Base-by-base conservation (phyloP, 768 basidiomycete species). In the Scleroderma citrinum region DNA sequence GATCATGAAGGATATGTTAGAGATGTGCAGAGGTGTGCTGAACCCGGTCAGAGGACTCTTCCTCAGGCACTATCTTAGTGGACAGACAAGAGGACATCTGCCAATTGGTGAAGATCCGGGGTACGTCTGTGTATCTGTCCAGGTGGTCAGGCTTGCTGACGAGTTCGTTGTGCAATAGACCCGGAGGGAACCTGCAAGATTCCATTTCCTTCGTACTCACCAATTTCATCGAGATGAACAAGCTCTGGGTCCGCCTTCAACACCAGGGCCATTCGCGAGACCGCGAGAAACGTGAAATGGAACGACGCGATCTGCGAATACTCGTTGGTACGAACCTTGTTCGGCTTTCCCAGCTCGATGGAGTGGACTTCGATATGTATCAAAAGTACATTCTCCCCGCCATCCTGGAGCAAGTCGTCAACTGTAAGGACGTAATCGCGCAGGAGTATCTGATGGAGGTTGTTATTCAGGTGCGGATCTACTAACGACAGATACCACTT, bases 1-100 rank as follows among this genome's bases (percentile, higher is more conserved):
- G 72, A 92, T 99, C 54, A 99, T 98, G 95, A 98, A 96, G 76
- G 96, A 99, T 69, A 97, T 98, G 95, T 87, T 99, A 87, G 96
- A 99, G 69, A 98, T 98, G 96, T 92, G 92, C 31, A 76, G 93
- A 17, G 96, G 96, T 52, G 92, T 99, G 5, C 76, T 98, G 54
- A 93, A 98, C 65, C 95, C 96, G n/a, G 92, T 93, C 44, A 78
- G 96, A 40, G 96, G 96, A 16, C 72, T 99, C 30, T 99, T 99
- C 70, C 74, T 99, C 31, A 78, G 95, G 23, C 95, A 99, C 64
- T 98, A 98, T 68, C 82, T 98, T 30, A 92, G 89, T 51, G 95
- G 96, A 13, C 94, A 98, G 72, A 98, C 96, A 14, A 78, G 93
- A 55, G 94, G 97, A 62, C 83, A 95, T 63, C 70, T 99, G n/a